Evolutionary conservation across 1,284 basidiomycete genomes (phyloP).

Genomic region (Phylloboletellus chloephorus): DNA sequence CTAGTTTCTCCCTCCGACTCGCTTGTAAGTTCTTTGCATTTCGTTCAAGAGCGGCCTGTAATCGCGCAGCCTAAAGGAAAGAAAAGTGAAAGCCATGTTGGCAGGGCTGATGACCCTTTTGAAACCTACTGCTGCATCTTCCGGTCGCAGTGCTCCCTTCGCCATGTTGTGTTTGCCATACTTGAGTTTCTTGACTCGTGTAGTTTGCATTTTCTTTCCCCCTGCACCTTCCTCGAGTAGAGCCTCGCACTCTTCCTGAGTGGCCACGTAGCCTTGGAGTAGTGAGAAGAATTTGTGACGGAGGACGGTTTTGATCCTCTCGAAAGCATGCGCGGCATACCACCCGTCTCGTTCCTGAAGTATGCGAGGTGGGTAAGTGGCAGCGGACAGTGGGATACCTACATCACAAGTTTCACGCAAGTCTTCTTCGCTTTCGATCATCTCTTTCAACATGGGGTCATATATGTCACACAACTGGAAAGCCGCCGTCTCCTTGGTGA

Average conservation of each 20-base stretch:
- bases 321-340: constrained; percentile 71
- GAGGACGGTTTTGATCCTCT: constrained; percentile 80
- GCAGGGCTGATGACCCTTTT: neutral
- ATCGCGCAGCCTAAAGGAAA: constrained; percentile 43
- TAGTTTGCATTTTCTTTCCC: constrained; percentile 38
- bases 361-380: neutral
- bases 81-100: neutral
- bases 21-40: constrained; percentile 44
- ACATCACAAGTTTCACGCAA: constrained; percentile 70
- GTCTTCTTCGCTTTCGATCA: constrained; percentile 71
- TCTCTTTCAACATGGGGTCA: constrained; percentile 74
- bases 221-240: constrained; percentile 50
- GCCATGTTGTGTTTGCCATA: constrained; percentile 80
- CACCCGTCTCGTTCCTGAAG: constrained; percentile 77
- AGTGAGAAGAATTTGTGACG: constrained; percentile 82
- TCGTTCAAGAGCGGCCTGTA: constrained; percentile 55
- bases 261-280: constrained; percentile 66
- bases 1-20: constrained; percentile 26
- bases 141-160: constrained; percentile 71
- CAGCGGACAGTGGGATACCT: constrained; percentile 25
- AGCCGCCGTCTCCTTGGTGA: constrained; percentile 79
- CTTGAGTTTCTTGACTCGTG: constrained; percentile 43
- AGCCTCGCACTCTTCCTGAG: constrained; percentile 66
- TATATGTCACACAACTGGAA: constrained; percentile 92
- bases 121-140: constrained; percentile 66